These are phyloP conservation scores for Penicillium lagena DNA, from an alignment of 495 filamentous ascomycete species.

Conservation along the genomic window DNA sequence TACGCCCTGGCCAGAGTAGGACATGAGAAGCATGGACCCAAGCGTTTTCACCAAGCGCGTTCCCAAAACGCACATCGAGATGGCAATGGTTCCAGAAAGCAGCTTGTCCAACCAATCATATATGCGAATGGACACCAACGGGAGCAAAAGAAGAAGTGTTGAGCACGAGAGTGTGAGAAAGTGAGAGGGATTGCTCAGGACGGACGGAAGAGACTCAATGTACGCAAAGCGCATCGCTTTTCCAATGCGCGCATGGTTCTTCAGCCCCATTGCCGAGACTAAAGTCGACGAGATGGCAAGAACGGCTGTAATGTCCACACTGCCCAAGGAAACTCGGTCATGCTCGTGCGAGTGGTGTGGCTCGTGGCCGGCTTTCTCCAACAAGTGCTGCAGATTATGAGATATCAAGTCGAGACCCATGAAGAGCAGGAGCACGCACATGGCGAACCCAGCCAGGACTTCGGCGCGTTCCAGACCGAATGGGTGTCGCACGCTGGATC, in stretches of 20 bases:
- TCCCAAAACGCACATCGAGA: constrained; percentile 82
- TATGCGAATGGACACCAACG: constrained; percentile 67
- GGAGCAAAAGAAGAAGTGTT: constrained; percentile 71
- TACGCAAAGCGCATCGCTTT: constrained; percentile 74
- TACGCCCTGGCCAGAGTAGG: constrained; percentile 63
- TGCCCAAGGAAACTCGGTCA: constrained; percentile 63
- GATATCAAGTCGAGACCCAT: constrained; percentile 94
- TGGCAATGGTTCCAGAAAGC: constrained; percentile 71
- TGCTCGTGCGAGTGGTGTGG: constrained; percentile 66
- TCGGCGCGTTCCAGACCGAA: constrained; percentile 90
- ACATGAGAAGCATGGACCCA: constrained; percentile 93
- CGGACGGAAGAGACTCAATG: constrained; percentile 71
- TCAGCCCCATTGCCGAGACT: constrained; percentile 77
- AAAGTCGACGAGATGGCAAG: constrained; percentile 85
- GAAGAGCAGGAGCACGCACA: constrained; percentile 90
- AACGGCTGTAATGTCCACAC: constrained; percentile 74
- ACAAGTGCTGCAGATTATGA: constrained; percentile 83
- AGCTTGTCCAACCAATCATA: constrained; percentile 76
- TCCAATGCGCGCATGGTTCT: constrained; percentile 91
- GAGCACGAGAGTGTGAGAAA: constrained; percentile 87
- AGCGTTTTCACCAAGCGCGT: constrained; percentile 74
- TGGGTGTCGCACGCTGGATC: constrained; percentile 85
- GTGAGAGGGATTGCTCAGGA: constrained; percentile 88
- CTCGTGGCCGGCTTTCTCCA: constrained; percentile 58
- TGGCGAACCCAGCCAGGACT: constrained; percentile 92